phyloP scores from a whole-genome alignment of 306 rosid species.

The Luffa acutangula region DNA sequence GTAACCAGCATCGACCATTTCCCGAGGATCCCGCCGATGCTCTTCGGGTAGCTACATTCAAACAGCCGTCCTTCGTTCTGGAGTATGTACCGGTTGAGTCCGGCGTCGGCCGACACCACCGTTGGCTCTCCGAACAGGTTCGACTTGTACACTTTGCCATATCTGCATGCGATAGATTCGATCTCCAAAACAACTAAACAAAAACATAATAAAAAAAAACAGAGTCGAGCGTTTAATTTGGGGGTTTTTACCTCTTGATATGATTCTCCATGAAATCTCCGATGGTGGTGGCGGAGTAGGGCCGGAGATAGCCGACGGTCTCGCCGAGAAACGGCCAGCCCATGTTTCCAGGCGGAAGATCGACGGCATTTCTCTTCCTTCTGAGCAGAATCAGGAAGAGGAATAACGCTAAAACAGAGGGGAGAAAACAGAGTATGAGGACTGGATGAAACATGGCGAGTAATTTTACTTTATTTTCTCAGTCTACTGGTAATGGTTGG shows the following conservation, averaged over 20 bases:
- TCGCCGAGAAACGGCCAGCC: constrained; percentile 95
- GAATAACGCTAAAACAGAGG: constrained; percentile 44
- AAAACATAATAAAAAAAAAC: not conserved
- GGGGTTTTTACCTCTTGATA: constrained; percentile 49
- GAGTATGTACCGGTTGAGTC: constrained; percentile 71
- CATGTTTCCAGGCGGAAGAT: constrained; percentile 90
- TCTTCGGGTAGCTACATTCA: constrained; percentile 87
- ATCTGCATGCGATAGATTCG: constrained; percentile 27
- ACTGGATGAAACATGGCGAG: constrained; percentile 44
- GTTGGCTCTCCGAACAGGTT: constrained; percentile 79
- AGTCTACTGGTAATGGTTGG: not conserved
- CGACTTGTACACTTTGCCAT: constrained; percentile 86
- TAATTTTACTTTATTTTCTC: not conserved
- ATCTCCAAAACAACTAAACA: not conserved
- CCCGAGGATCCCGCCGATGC: constrained; percentile 94
- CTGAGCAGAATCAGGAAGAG: constrained; percentile 43
- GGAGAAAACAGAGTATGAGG: constrained; percentile 37
- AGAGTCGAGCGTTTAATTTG: not conserved
- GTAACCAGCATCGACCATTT: constrained; percentile 99
- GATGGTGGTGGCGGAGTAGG: constrained; percentile 65
- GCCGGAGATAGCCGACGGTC: constrained; percentile 64
- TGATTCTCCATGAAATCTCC: constrained; percentile 84
- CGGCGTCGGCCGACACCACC: constrained; percentile 91
- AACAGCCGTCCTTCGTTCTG: constrained; percentile 90
- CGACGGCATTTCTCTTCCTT: constrained; percentile 39